Base-by-base conservation (phyloP, 306 rosid species). In the Medicago ruthenica region DNA sequence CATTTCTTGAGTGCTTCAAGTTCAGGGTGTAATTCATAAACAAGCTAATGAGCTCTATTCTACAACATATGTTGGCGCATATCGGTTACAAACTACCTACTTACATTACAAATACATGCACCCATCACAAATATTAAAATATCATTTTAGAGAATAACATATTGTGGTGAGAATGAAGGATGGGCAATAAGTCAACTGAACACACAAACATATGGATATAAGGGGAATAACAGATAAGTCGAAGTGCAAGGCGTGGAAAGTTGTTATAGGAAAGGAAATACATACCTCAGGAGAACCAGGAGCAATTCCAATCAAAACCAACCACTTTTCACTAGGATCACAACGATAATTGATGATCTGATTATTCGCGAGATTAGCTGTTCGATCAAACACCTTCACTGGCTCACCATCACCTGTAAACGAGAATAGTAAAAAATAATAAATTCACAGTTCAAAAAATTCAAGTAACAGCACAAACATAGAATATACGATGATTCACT, bases 271-370 rank as follows among this genome's bases (percentile, higher is more conserved):
- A 82, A 73, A 44, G 39, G 6, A 79, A 79, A 44, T 79, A 78
- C 82, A 53, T 37, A 91, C 97, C 88, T 91, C 97, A 17, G 93
- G 70, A 34, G 89, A 77, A 73, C 97, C 97, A 24, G 94, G 94
- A 77, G 94, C 92, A 82, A 91, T 91, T 62, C 94, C 94, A 73
- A 89, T 84, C 77, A 91, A 86, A 74, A 91, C 92, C 81, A 91
- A 68, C 97, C 97, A 89, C 84, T 91, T 91, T 74, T 89, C 92
- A 54, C 79, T 66, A 70, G 92, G 91, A 82, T 91, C 97, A 68
- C 87, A 83, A 51, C 94, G 92, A 81, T 91, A 91, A 84, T 89
- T 91, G 83, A 89, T 91, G 64, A 91, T 91, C 85, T 91, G 97
- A 62, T 89, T 91, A 85, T 82, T 91, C 50, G 83, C 85, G 54